Base-by-base conservation (phyloP, 164 flowering plant species). In the Malania oleifera region DNA sequence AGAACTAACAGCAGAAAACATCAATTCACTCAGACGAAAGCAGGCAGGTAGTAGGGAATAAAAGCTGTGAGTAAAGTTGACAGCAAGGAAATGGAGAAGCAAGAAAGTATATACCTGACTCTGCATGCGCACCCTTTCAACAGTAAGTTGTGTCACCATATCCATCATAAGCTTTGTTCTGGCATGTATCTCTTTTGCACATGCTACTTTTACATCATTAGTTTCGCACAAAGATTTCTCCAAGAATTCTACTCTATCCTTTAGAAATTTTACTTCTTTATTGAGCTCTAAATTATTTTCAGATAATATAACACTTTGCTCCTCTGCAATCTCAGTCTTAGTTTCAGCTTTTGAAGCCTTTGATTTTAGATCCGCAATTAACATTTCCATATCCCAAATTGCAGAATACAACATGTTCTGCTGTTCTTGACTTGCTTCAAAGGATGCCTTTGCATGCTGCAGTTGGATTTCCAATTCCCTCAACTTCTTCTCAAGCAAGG, bases 371-470 rank as follows among this genome's bases (percentile, higher is more conserved):
- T 46, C 50, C 13, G 14, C 50, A 46, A 46, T 46, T 23, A 46
- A 46, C 20, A 26, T 46, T 46, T 46, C 50, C 50, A 46, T 46
- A 15, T 46, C 50, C 25, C 13, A 46, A 20, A 46, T 46, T 1
- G 50, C 50, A 23, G 50, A 46, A 20, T 46, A 46, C 9, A 46
- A 46, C 50, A 46, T 46, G 26, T 17, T 46, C 26, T 46, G 50
- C 50, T 46, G 50, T 46, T 46, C 26, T 23, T 46, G 50, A 23
- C 26, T 46, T 20, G 50, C 50, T 20, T 46, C 50, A 22, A 26
- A 7, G 14, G 50, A 46, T 23, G 50, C 50, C 50, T 46, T 46
- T 22, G 50, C 26, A 17, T 46, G 50, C 26, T 46, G 50, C 26
- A 46, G n/a, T 46, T 46, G 50, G 26, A 46, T 20, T 22, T 46